phyloP scores from a whole-genome alignment of 495 filamentous ascomycete genomes.

The Neurospora sp. region DNA sequence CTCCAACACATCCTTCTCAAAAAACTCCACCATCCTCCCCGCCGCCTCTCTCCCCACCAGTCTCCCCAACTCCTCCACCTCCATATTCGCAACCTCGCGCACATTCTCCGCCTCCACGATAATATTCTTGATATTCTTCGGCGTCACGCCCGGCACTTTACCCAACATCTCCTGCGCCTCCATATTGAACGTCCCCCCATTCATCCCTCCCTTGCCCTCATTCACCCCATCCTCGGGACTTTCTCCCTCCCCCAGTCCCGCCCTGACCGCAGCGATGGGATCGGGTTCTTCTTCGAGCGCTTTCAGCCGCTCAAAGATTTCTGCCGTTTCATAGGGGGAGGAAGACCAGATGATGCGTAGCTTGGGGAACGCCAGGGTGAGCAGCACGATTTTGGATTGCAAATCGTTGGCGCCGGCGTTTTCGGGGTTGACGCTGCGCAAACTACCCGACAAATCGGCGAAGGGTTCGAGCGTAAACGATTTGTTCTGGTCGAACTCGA shows the following conservation, averaged over 20 bases:
- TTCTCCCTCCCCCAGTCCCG: constrained; percentile 58
- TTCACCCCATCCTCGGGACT: constrained; percentile 33
- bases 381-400: constrained; percentile 83
- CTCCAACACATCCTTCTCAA: constrained; percentile 65
- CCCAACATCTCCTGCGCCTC: constrained; percentile 78
- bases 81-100: constrained; percentile 78
- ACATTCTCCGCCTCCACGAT: constrained; percentile 67
- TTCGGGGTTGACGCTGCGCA: constrained; percentile 42
- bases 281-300: constrained; percentile 81
- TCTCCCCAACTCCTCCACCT: constrained; percentile 55
- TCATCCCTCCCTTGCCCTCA: neutral
- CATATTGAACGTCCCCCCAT: constrained; percentile 42
- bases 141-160: constrained; percentile 75
- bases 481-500: constrained; percentile 97
- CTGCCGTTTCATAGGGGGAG: constrained; percentile 89
- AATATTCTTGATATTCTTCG: constrained; percentile 59
- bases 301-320: constrained; percentile 92
- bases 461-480: constrained; percentile 94
- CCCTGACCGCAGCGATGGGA: constrained; percentile 72
- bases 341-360: constrained; percentile 90
- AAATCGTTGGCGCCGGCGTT: constrained; percentile 56
- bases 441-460: constrained; percentile 62
- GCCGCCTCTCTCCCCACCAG: constrained; percentile 75
- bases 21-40: constrained; percentile 70
- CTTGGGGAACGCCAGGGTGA: constrained; percentile 85